Evolutionary conservation across 192 early-diverging fungal genomes (phyloP).

Genomic region (Chytriomyces sp.): DNA sequence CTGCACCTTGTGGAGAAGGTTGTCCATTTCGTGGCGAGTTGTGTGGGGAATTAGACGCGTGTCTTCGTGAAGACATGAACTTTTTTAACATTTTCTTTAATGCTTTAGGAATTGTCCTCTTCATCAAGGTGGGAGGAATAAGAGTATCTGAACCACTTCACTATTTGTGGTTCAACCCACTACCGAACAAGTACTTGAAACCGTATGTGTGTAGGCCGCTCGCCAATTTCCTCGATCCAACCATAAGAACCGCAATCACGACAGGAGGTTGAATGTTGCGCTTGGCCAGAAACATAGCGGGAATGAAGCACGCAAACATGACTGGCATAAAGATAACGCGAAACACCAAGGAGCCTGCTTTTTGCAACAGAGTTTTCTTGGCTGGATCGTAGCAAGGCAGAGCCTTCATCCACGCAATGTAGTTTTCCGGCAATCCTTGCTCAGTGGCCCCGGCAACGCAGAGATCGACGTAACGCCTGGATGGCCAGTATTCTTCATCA

Average conservation of each 20-base stretch:
- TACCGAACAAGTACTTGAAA: constrained; percentile 4
- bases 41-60: too few relatives aligned
- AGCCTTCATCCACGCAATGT: background rate
- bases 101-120: too few relatives aligned
- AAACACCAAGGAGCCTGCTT: background rate
- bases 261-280: background rate
- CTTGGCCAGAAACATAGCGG: background rate
- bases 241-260: background rate
- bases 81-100: too few relatives aligned
- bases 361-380: background rate
- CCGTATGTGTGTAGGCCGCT: background rate
- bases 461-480: constrained; percentile 4
- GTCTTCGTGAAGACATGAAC: too few relatives aligned
- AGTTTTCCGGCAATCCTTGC: background rate
- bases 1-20: too few relatives aligned
- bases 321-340: background rate
- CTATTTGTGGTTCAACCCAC: too few relatives aligned
- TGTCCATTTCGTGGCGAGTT: too few relatives aligned
- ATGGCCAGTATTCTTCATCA: constrained; percentile 9
- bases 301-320: background rate
- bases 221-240: background rate
- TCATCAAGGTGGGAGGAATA: too few relatives aligned
- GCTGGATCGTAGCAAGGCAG: constrained; percentile 3
- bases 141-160: too few relatives aligned
- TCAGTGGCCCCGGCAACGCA: background rate